Conservation (phyloP, 2,329 filamentous ascomycete genomes). For the Exophiala bonariae region DNA sequence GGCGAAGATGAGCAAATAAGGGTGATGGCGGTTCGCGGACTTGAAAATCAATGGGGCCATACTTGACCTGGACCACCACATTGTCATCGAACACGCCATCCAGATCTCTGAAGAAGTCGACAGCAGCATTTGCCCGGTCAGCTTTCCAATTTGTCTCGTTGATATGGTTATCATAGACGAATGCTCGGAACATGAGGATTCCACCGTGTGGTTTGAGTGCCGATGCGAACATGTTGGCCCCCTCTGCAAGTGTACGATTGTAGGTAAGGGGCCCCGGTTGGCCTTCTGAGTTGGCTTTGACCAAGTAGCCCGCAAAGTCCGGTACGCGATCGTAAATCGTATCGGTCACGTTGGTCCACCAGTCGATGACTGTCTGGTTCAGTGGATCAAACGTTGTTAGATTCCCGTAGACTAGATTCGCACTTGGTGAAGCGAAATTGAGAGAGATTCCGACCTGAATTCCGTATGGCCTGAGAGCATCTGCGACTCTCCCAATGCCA, state of each 20-base stretch:
- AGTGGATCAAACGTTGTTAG: slow-evolving; percentile 63
- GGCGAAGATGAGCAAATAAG: slow-evolving; percentile 56
- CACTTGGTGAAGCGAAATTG: slow-evolving; percentile 64
- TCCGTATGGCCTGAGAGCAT: slow-evolving; percentile 67
- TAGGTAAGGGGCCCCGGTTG: slow-evolving; percentile 70
- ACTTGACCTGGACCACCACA: slow-evolving; percentile 72
- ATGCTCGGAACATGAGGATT: slow-evolving; percentile 69
- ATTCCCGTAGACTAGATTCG: slow-evolving; percentile 37
- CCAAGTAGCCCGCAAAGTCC: slow-evolving; percentile 67
- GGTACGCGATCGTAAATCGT: slow-evolving; percentile 62
- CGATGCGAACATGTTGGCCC: slow-evolving; percentile 67
- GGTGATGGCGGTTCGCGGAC: slow-evolving; percentile 68
- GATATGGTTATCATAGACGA: slow-evolving; percentile 64
- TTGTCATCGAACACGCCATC: slow-evolving; percentile 69
- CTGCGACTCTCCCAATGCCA: slow-evolving; percentile 62
- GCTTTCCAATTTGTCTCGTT: slow-evolving; percentile 62
- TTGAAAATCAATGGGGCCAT: slow-evolving; percentile 73
- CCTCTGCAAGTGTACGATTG: slow-evolving; percentile 67
- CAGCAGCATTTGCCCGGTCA: slow-evolving; percentile 69
- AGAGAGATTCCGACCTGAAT: slow-evolving; percentile 66
- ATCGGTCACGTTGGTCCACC: slow-evolving; percentile 63
- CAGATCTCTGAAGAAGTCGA: slow-evolving; percentile 65
- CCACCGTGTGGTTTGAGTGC: slow-evolving; percentile 60
- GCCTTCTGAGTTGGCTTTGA: slow-evolving; percentile 72
- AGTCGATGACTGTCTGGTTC: slow-evolving; percentile 58